Conservation (phyloP, 2,329 filamentous ascomycete genomes). For the Diaporthe velutina region DNA sequence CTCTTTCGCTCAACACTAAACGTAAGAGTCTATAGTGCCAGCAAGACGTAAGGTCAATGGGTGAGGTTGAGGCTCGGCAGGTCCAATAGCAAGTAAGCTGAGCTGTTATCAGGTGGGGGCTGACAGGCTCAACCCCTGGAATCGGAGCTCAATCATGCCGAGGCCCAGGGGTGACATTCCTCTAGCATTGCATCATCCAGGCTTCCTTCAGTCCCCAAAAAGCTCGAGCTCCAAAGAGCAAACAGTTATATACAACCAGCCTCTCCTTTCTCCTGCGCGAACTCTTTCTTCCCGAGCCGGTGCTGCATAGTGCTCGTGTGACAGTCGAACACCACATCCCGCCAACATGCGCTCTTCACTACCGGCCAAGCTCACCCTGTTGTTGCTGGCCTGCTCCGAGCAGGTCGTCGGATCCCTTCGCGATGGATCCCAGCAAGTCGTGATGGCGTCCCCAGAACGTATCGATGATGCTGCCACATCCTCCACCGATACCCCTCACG, state of each 20-base stretch:
- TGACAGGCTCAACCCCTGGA: conserved; percentile 8
- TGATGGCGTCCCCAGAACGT: conserved; percentile 17
- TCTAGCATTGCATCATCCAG: conserved; percentile 10
- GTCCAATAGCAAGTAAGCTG: background rate
- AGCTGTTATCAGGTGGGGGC: conserved; percentile 9
- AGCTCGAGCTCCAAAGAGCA: background rate
- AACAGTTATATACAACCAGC: too few relatives aligned
- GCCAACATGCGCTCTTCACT: conserved; percentile 26
- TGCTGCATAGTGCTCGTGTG: accelerated
- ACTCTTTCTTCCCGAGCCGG: too few relatives aligned
- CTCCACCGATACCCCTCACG: background rate
- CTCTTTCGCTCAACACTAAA: too few relatives aligned
- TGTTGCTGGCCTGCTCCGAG: conserved; percentile 31
- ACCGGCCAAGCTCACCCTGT: conserved; percentile 12
- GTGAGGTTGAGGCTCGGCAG: background rate
- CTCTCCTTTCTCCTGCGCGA: background rate
- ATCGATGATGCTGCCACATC: background rate
- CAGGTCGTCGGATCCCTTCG: conserved; percentile 27
- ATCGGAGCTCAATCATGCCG: conserved; percentile 3
- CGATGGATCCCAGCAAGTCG: conserved; percentile 29
- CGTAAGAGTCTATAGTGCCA: too few relatives aligned
- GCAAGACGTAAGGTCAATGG: background rate
- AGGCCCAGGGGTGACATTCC: background rate
- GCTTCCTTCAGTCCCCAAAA: background rate
- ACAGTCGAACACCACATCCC: background rate